Evolutionary conservation across 2,329 filamentous ascomycete genomes (phyloP), one percentile per base, ranked within the genome.

Genomic region (Cercospora sp.): DNA sequence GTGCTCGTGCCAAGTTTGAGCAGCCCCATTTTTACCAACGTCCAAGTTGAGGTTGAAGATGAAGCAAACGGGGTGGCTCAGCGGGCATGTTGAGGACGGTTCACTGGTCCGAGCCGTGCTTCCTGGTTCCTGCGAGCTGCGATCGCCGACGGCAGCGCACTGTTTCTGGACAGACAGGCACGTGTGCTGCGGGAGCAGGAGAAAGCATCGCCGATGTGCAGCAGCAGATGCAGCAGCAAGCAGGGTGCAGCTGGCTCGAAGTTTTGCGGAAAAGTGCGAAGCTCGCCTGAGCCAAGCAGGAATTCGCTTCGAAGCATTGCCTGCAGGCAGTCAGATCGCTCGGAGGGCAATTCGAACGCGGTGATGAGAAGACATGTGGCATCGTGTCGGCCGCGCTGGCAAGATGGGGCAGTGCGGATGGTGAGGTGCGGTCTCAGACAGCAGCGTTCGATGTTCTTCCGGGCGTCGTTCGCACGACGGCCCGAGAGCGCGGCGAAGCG

Each of bases 161-260:
- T 49, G 45, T 40, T 65, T 62, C 49, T 62, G 61, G 55, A 28
- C 34, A 53, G 66, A 67, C 66, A 67, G 61, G 61, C 61, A 59
- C 66, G 49, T 61, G 66, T 61, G 53, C 51, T 59, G 66, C 61
- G 55, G 32, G 30, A 62, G 53, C 53, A 58, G 26, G 4, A 28
- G 66, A 65, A 43, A 28, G 53, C 59, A 64, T 60, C 53, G 66
- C 43, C 61, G 66, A 68, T 62, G 62, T 68, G 66, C 62, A 65
- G 43, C 34, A 61, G 59, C 18, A 37, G 57, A 32, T 40, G 57
- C 57, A 60, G 51, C 21, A 30, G 12, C 21, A 63, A 57, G 62
- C 62, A 64, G 62, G 62, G 62, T 40, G 49, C 32, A 34, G 63
- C 53, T 60, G 55, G 53, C 16, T 32, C 24, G 53, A 58, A 28